A percentile compares a stretch with the other conserved stretches of the same genome.
Evolutionary conservation across 1,284 basidiomycete genomes (phyloP).

Genomic region (Amylostereum areolatum): DNA sequence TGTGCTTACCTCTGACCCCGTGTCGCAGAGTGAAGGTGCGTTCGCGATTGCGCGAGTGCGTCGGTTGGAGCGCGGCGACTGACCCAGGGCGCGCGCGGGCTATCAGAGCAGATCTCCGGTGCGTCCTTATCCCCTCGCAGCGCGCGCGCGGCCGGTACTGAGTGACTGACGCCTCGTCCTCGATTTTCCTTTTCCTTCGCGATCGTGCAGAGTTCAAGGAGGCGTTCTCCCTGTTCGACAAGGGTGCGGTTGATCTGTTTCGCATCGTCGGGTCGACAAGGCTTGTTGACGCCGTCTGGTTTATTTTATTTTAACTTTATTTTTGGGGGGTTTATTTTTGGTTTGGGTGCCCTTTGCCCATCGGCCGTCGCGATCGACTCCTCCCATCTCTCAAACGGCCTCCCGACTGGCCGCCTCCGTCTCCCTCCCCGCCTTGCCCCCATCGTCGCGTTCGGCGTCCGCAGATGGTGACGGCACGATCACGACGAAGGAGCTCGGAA

Average conservation of each 20-base stretch:
- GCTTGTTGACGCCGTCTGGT: no score
- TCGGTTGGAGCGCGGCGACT: background rate
- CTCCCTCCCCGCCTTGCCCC: background rate
- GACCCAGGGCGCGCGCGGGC: background rate
- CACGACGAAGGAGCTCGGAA: conserved; percentile 92
- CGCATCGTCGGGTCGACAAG: no score
- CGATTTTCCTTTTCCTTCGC: no score
- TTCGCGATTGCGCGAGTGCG: conserved; percentile 13
- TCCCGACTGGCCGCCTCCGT: background rate
- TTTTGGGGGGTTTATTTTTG: no score
- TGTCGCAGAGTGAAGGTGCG: conserved; percentile 60
- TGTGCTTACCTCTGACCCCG: conserved; percentile 1
- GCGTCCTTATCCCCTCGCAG: conserved; percentile 15
- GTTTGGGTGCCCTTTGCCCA: background rate
- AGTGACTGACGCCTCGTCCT: conserved; percentile 14
- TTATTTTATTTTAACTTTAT: no score
- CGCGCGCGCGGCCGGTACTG: background rate
- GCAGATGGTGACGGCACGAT: conserved; percentile 95
- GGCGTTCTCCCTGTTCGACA: conserved; percentile 92
- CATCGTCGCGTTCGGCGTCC: background rate
- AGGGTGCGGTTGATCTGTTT: conserved; percentile 68
- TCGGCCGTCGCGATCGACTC: no score
- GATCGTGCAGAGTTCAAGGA: conserved; percentile 84
- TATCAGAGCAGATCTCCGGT: conserved; percentile 69
- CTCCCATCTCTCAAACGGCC: background rate